Evolutionary conservation across 2,329 filamentous ascomycete species (phyloP), one percentile per base, ranked within the genome.

Genomic region (Pestalotiopsis sp.): DNA sequence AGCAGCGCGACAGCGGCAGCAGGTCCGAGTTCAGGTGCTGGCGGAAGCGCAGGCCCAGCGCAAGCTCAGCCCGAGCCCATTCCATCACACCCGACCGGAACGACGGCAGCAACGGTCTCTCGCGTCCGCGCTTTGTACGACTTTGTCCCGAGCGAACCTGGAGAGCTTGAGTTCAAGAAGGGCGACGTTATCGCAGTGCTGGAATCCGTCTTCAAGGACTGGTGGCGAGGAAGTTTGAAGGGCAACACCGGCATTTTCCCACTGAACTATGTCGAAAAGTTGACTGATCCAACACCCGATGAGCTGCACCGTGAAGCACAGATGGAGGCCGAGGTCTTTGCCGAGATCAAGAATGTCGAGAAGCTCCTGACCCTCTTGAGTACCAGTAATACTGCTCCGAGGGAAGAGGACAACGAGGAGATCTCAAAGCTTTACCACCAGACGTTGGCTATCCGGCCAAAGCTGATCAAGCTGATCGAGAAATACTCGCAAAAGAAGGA

Each of bases 401-500:
- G 94, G 73, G 92, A 95, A 68, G 92, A 97, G 77, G 96, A 98
- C 74, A 98, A 97, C 72, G 96, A 99, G 80, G 96, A 99, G 83
- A 98, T 99, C 71, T 97, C 94, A 66, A 92, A 91, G 88, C 87
- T 86, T 75, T 99, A 99, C 77, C 95, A 99, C 78, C 94, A 95
- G 72, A 98, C 96, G 0, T 82, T 98, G 72, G 93, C 95, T 3
- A 99, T 99, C 76, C 89, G 96, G 39, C 96, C 96, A 13, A 99
- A 99, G 83, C 84, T 99, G 71, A 98, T 99, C 78, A 97, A 98
- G 83, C 84, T 99, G 64, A 99, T 99, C 78, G 96, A 97, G 71
- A 98, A 98, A 80, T 99, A 99, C 79, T 98, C 96, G 11, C 96
- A 99, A 79, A 98, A 97, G 88, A 99, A 99, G 83, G 96, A 99